Percentiles rank a stretch among this genome's conserved stretches.
These are phyloP conservation scores for Lasiodiplodia sp. DNA, from an alignment of 2,329 filamentous ascomycete species.

Conservation along the genomic window DNA sequence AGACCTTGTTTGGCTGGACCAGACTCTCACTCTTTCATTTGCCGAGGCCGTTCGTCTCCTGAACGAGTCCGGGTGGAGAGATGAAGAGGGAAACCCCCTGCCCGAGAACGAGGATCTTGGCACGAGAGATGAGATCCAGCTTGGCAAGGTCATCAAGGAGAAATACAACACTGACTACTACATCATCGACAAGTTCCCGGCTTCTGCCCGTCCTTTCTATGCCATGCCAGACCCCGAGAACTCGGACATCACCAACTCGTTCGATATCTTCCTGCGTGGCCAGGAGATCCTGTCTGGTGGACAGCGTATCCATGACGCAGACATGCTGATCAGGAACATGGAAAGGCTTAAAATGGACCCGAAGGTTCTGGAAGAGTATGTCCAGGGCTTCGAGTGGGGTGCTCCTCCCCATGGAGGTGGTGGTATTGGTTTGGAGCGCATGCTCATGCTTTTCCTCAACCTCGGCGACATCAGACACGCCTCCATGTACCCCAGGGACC, in stretches of 20 bases:
- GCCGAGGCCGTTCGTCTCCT: conserved; percentile 80
- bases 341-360: conserved; percentile 76
- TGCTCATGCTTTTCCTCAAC: conserved; percentile 84
- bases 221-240: conserved; percentile 83
- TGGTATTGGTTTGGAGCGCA: conserved; percentile 87
- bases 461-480: conserved; percentile 90
- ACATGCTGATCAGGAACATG: conserved; percentile 80
- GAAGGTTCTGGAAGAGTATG: conserved; percentile 87
- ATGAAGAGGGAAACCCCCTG: conserved; percentile 76
- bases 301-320: conserved; percentile 86
- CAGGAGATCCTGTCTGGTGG: conserved; percentile 93
- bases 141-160: conserved; percentile 84
- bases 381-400: conserved; percentile 86
- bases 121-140: conserved; percentile 84
- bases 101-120: conserved; percentile 80
- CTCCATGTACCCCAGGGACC: conserved; percentile 86
- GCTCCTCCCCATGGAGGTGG: conserved; percentile 89
- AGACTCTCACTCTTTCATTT: conserved; percentile 85
- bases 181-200: conserved; percentile 91
- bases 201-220: conserved; percentile 86
- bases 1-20: conserved; percentile 84
- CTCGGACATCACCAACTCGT: conserved; percentile 81
- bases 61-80: conserved; percentile 76
- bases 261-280: conserved; percentile 92
- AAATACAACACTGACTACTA: conserved; percentile 92